A percentile compares a stretch with the other conserved stretches of the same genome.
Evolutionary conservation across 2,329 filamentous ascomycete genomes (phyloP).

Genomic region (Colletotrichum lentis): DNA sequence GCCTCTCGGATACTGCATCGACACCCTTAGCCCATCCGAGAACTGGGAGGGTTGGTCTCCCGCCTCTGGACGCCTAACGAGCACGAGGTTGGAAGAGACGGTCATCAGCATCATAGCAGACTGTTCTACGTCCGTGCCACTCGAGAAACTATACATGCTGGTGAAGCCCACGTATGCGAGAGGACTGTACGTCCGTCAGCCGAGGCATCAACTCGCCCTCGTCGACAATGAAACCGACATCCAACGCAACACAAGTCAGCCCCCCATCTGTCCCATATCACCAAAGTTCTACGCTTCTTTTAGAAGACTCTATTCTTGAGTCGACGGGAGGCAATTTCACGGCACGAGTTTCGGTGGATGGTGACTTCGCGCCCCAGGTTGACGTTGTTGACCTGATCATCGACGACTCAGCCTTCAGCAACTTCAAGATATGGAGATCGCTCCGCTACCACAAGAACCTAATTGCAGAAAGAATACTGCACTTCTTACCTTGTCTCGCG

Average conservation of each 20-base stretch:
- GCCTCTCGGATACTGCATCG: neutral
- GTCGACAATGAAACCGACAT: neutral
- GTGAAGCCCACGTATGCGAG: too few species aligned
- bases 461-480: fast-evolving
- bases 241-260: neutral
- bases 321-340: neutral
- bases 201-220: too few species aligned
- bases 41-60: neutral
- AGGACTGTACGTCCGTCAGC: too few species aligned
- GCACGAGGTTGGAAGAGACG: neutral
- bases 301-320: neutral
- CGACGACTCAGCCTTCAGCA: neutral
- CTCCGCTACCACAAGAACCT: neutral
- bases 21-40: neutral
- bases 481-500: too few species aligned
- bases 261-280: too few species aligned
- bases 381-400: neutral
- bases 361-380: neutral
- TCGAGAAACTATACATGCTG: neutral
- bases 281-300: neutral
- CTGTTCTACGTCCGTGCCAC: neutral
- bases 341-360: neutral
- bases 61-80: neutral
- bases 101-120: neutral
- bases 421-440: neutral